Conservation (phyloP, 371 early-diverging fungal species). For the Mucor mucedo region DNA sequence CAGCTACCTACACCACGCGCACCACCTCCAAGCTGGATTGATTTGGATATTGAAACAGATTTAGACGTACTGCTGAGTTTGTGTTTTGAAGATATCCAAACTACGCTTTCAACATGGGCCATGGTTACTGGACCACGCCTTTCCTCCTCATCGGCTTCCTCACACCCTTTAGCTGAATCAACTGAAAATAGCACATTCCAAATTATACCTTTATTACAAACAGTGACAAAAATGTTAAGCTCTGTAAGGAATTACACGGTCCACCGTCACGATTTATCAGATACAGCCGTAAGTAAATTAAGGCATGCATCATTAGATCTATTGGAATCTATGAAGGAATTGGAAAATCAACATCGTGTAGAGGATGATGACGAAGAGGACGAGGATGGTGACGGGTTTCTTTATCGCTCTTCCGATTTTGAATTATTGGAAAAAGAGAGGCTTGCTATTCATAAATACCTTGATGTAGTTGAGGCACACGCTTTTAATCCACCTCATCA, state of each 20-base stretch:
- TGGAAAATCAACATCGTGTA: constrained; percentile 42
- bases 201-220: constrained; percentile 41
- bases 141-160: constrained; percentile 17
- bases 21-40: constrained; percentile 54
- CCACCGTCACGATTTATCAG: constrained; percentile 46
- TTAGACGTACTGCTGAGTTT: constrained; percentile 42
- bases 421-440: constrained; percentile 39
- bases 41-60: constrained; percentile 52
- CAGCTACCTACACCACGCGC: constrained; percentile 39
- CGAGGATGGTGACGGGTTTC: constrained; percentile 21
- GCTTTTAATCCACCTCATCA: constrained; percentile 55
- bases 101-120: constrained; percentile 41
- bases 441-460: constrained; percentile 37
- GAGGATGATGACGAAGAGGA: constrained; percentile 31
- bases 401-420: constrained; percentile 43
- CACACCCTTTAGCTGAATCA: constrained; percentile 7
- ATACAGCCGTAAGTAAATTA: constrained; percentile 35
- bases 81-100: constrained; percentile 46
- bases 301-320: constrained; percentile 41
- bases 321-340: constrained; percentile 39
- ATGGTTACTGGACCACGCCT: constrained; percentile 37
- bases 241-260: constrained; percentile 49
- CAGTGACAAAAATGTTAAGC: constrained; percentile 48
- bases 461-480: constrained; percentile 36
- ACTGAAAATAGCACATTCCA: constrained; percentile 23